Evolutionary conservation across 441 rosid species (phyloP), one percentile per base, ranked within the genome.

Genomic region (Gossypium gossypioides): DNA sequence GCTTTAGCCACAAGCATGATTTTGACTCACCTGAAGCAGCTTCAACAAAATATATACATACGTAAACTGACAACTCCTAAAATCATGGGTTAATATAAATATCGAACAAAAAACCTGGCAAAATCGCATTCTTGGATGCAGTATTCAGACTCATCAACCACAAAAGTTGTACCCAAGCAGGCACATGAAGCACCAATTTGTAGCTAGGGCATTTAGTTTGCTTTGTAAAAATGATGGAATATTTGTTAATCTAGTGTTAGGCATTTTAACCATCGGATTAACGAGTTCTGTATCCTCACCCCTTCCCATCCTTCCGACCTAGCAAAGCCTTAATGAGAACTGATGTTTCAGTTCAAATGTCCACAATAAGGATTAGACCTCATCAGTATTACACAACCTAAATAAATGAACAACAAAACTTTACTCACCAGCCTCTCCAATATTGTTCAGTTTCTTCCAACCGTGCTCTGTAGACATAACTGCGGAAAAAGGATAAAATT

Each of bases 361-460:
- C 44, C 52, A 61, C 18, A 79, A 25, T 27, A 37, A 21, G 40
- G 40, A 7, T 25, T 16, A 54, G 66, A 24, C 68, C 32, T 51
- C 40, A 54, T 52, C 24, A 61, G 12, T 40, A 64, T 15, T 16
- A 2, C 44, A 32, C n/a, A 27, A 42, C 13, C 16, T 62, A 69
- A 21, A 48, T 40, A 18, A 19, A 73, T 60, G 24, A 16, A 63
- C 48, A 27, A 8, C 4, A 52, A 52, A 56, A 71, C 22, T 62
- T 74, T 37, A 79, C 69, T 34, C 73, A 95, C 98, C 99, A 92
- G 84, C 88, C 90, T 87, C 84, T 92, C 99, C 99, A 95, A 74
- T 92, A 90, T 81, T 94, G 88, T 74, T 94, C 98, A 62, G 97
- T 91, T 82, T 88, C 90, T 79, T 80, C 91, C 50, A 94, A 75